These are phyloP conservation scores for Aureobasidium sp. DNA, from an alignment of 2,329 filamentous ascomycete species.

Conservation along the genomic window DNA sequence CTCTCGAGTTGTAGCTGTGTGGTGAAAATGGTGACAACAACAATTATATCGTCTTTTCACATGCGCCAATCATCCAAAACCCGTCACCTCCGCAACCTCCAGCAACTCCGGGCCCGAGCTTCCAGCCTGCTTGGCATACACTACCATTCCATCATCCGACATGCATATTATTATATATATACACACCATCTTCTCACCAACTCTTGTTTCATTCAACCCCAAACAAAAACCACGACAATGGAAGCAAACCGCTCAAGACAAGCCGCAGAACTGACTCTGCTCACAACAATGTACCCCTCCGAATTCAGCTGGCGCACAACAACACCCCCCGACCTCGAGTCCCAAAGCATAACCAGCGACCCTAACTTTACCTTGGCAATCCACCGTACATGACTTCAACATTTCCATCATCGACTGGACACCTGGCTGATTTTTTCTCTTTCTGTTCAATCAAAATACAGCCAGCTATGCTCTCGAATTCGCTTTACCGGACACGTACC, in stretches of 20 bases:
- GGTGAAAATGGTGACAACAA: neutral
- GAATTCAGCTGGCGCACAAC: slow-evolving; percentile 20
- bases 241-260: slow-evolving; percentile 16
- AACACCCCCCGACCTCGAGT: slow-evolving; percentile 2
- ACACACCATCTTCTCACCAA: too few species aligned
- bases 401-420: neutral
- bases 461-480: slow-evolving; percentile 19
- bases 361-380: slow-evolving; percentile 13
- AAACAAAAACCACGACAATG: neutral
- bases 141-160: neutral
- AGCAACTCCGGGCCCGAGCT: slow-evolving; percentile 4
- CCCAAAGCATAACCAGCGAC: slow-evolving; percentile 1
- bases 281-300: slow-evolving; percentile 21
- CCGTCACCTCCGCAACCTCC: slow-evolving; percentile 10
- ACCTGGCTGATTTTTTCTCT: slow-evolving; percentile 12
- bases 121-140: neutral
- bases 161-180: too few species aligned
- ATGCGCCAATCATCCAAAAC: neutral
- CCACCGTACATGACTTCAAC: slow-evolving; percentile 10
- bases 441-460: too few species aligned
- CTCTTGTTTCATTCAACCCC: too few species aligned
- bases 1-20: neutral
- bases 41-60: neutral
- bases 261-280: slow-evolving; percentile 18
- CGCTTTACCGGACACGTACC: slow-evolving; percentile 17